These are phyloP conservation scores for Nicotiana rustica DNA, from an alignment of 305 asterid genomes.

Conservation along the genomic window DNA sequence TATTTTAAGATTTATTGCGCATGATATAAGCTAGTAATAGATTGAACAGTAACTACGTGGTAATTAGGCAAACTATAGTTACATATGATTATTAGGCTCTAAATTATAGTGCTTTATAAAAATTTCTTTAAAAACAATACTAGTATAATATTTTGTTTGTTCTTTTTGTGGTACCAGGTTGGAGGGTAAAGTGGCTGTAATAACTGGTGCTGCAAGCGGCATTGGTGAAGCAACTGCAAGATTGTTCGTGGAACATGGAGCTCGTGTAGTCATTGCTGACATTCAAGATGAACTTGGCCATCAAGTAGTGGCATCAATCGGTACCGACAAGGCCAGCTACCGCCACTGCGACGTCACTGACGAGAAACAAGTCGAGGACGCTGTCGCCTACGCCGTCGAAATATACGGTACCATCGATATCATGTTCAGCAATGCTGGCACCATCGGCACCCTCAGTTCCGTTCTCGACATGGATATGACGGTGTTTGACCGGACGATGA, in stretches of 20 bases:
- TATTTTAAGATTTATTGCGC: too few species aligned
- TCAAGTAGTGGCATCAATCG: constrained; percentile 40
- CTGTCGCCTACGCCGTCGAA: constrained; percentile 42
- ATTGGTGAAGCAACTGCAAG: constrained; percentile 56
- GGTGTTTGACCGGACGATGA: constrained; percentile 47
- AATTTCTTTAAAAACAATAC: too few species aligned
- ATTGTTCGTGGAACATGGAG: constrained; percentile 54
- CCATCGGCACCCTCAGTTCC: constrained; percentile 31
- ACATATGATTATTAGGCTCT: too few species aligned
- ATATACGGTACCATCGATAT: constrained; percentile 53
- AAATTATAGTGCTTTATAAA: too few species aligned
- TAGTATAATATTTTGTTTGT: background rate
- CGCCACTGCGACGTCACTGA: constrained; percentile 46
- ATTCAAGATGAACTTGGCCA: constrained; percentile 48
- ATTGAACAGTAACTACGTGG: too few species aligned
- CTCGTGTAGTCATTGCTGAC: constrained; percentile 55
- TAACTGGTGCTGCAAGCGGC: constrained; percentile 70
- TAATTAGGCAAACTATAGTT: too few species aligned
- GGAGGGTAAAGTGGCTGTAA: constrained; percentile 59
- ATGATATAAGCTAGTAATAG: too few species aligned
- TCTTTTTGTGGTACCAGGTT: constrained; percentile 39
- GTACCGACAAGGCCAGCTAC: constrained; percentile 42
- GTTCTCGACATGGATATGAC: constrained; percentile 44
- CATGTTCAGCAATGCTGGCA: constrained; percentile 55
- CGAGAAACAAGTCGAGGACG: constrained; percentile 49